phyloP scores from a whole-genome alignment of 257 asterid species.

The Petunia secreta region DNA sequence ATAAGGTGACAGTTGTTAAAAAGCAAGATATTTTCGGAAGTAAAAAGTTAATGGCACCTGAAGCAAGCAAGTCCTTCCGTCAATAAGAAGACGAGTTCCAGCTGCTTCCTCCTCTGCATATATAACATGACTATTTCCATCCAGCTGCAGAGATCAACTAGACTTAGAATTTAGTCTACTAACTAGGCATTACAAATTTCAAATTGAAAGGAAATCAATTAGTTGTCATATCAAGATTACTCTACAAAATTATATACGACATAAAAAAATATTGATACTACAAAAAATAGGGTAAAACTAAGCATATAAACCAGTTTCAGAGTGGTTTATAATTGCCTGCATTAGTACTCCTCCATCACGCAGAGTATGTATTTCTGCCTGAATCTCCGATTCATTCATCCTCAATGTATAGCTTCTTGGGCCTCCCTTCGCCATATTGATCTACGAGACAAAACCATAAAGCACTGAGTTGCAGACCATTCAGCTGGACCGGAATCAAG shows the following conservation, averaged over 20 bases:
- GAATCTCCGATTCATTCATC: slow-evolving; percentile 85
- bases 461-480: neutral
- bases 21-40: slow-evolving; percentile 25
- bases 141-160: slow-evolving; percentile 56
- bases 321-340: slow-evolving; percentile 70
- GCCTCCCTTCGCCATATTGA: slow-evolving; percentile 53
- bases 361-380: slow-evolving; percentile 96
- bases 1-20: slow-evolving; percentile 5
- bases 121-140: slow-evolving; percentile 92
- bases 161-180: neutral
- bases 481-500: slow-evolving; percentile 15
- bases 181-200: neutral
- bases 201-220: neutral
- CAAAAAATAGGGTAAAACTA: neutral
- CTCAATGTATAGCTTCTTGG: slow-evolving; percentile 86
- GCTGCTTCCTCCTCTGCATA: slow-evolving; percentile 99
- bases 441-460: slow-evolving; percentile 38
- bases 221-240: neutral
- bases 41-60: slow-evolving; percentile 56
- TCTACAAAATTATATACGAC: slow-evolving; percentile 11
- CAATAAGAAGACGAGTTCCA: slow-evolving; percentile 98
- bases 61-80: slow-evolving; percentile 98
- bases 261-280: slow-evolving; percentile 22
- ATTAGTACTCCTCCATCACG: slow-evolving; percentile 96
- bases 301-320: slow-evolving; percentile 21